These are phyloP conservation scores for Tilletia walkeri DNA, from an alignment of 1,284 basidiomycete species.

Conservation along the genomic window DNA sequence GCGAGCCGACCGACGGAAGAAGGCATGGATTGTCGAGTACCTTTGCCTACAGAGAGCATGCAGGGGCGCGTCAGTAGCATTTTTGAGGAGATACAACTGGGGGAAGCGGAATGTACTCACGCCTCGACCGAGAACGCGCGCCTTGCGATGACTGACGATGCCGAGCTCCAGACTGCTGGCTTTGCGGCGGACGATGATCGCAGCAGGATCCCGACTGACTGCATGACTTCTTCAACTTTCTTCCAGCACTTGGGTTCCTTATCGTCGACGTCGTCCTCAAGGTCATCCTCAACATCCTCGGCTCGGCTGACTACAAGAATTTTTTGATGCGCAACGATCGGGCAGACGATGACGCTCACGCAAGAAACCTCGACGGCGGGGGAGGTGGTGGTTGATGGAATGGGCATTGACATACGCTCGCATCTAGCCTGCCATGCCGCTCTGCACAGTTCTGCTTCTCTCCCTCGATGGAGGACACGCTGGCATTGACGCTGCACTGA, in stretches of 20 bases:
- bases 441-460: background rate
- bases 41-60: background rate
- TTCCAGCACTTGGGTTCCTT: background rate
- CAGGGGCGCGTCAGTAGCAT: background rate
- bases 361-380: no score
- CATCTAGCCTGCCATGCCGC: background rate
- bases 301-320: no score
- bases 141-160: background rate
- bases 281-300: no score
- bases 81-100: background rate
- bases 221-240: background rate
- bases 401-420: no score
- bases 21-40: constrained; percentile 11
- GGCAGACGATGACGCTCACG: no score
- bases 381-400: no score
- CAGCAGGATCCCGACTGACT: background rate
- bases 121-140: background rate
- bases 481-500: background rate
- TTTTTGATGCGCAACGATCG: background rate
- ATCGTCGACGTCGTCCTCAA: no score
- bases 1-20: background rate
- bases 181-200: background rate
- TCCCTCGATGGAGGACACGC: background rate
- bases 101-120: background rate
- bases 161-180: background rate